Evolutionary conservation across 768 basidiomycete species (phyloP), one percentile per base, ranked within the genome.

Genomic region (Russula virescens): DNA sequence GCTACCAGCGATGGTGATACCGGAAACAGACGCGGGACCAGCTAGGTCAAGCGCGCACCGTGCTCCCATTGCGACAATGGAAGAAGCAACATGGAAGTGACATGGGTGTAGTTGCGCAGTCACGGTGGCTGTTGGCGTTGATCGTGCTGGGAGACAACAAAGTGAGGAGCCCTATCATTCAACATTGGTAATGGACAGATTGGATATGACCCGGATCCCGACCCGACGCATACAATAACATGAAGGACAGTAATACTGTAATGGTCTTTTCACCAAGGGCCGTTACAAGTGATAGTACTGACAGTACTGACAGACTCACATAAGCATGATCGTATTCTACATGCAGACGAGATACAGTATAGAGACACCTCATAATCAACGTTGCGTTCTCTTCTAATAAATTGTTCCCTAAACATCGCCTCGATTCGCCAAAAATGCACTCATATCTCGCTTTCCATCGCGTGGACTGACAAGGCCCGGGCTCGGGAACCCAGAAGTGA

Each of bases 351-450:
- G 1, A 18, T 4, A n/a, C n/a, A n/a, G n/a, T n/a, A n/a, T n/a
- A 43, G 42, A 43, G 42, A 43, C 3, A 43, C n/a, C n/a, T n/a
- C n/a, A n/a, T n/a, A 9, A 38, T 31, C 31, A 38, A 38, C 31
- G 13, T 11, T 38, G 38, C 38, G 13, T 38, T 11, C 13, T n/a
- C n/a, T n/a, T 14, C 13, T 31, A 31, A 31, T 4, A 38, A 2
- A 38, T 11, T 2, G 31, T 13, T 4, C 28, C 45, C 38, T 38
- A 53, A 14, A 11, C 23, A 35, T 50, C 52, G 25, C 62, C 62
- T 9, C 62, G 62, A 45, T 63, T 63, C 23, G 63, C 63, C 40
- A 64, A 45, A 45, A 64, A 64, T 3, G 63, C 63, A 28, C 63
- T 60, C 53, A 64, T 34, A 34, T 64, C 63, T 25, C 63, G 53